A percentile compares a stretch with the other conserved stretches of the same genome.
phyloP scores from a whole-genome alignment of 2,329 filamentous ascomycete genomes.

The Fusarium sp. region DNA sequence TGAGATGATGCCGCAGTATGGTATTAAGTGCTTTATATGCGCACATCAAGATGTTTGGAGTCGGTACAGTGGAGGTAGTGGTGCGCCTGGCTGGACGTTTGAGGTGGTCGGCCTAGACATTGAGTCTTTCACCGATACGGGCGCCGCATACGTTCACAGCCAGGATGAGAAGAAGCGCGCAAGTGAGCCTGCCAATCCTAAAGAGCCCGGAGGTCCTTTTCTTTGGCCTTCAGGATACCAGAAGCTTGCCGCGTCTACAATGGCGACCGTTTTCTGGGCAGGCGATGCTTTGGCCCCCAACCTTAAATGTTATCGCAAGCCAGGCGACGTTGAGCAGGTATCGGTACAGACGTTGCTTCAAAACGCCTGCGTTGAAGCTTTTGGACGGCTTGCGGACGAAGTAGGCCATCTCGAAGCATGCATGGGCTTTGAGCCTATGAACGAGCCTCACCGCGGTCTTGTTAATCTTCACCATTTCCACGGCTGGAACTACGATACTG shows the following conservation, averaged over 20 bases:
- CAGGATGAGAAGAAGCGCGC: conserved; percentile 50
- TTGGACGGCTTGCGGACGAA: conserved; percentile 52
- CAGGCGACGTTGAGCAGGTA: conserved; percentile 36
- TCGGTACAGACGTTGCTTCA: conserved; percentile 50
- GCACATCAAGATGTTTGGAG: conserved; percentile 60
- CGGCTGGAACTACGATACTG: conserved; percentile 57
- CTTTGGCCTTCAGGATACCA: conserved; percentile 55
- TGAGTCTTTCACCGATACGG: conserved; percentile 51
- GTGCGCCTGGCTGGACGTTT: conserved; percentile 58
- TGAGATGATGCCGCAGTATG: conserved; percentile 53
- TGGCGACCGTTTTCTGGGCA: conserved; percentile 48
- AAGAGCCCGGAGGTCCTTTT: conserved; percentile 53
- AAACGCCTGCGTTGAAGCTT: conserved; percentile 51
- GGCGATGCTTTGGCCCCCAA: conserved; percentile 48
- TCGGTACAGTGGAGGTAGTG: conserved; percentile 56
- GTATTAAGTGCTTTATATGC: conserved; percentile 57
- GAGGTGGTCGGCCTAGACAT: conserved; percentile 55
- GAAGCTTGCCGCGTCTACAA: conserved; percentile 53
- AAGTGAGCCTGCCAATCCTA: conserved; percentile 43
- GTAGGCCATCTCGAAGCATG: conserved; percentile 51
- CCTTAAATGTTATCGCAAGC: conserved; percentile 39
- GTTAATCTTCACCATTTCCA: conserved; percentile 55
- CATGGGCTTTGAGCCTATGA: conserved; percentile 57
- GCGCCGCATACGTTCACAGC: conserved; percentile 53
- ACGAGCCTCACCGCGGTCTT: conserved; percentile 57